Percentiles rank a stretch among this genome's conserved stretches.
phyloP scores from a whole-genome alignment of 495 filamentous ascomycete genomes.

The Aspergillus steynii region DNA sequence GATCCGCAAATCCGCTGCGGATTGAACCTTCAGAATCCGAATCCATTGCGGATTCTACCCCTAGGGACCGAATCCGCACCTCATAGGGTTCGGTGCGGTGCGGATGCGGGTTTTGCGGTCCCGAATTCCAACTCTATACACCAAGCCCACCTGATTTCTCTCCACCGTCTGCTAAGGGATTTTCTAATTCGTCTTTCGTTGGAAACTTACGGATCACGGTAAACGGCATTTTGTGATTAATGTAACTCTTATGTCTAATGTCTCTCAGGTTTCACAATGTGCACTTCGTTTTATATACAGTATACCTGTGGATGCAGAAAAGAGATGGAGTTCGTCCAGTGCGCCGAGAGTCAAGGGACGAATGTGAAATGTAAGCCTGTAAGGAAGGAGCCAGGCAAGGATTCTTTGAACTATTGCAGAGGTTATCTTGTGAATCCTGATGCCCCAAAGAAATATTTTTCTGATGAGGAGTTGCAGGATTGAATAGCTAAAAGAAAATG shows the following conservation, averaged over 20 bases:
- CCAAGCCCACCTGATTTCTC: background rate
- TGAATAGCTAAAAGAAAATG: constrained; percentile 1
- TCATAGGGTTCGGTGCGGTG: no score
- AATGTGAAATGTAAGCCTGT: background rate
- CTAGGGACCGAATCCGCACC: no score
- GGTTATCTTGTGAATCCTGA: constrained; percentile 1
- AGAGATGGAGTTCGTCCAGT: constrained; percentile 12
- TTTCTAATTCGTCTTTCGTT: constrained; percentile 1
- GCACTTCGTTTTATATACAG: constrained; percentile 5
- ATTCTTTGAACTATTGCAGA: constrained; percentile 2
- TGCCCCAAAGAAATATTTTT: background rate
- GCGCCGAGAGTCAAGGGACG: constrained; percentile 9
- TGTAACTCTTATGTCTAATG: background rate
- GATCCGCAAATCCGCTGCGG: no score
- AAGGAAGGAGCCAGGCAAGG: background rate
- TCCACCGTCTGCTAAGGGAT: constrained; percentile 3
- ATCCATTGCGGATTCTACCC: no score
- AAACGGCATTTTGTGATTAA: no score
- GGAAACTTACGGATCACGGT: background rate
- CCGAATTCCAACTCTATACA: no score
- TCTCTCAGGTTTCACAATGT: background rate
- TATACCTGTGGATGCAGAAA: constrained; percentile 11
- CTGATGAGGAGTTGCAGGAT: background rate
- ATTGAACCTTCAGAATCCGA: no score
- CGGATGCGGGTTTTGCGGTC: no score